Evolutionary conservation across 1,284 basidiomycete genomes (phyloP).

Genomic region (Trichosporon sp.): DNA sequence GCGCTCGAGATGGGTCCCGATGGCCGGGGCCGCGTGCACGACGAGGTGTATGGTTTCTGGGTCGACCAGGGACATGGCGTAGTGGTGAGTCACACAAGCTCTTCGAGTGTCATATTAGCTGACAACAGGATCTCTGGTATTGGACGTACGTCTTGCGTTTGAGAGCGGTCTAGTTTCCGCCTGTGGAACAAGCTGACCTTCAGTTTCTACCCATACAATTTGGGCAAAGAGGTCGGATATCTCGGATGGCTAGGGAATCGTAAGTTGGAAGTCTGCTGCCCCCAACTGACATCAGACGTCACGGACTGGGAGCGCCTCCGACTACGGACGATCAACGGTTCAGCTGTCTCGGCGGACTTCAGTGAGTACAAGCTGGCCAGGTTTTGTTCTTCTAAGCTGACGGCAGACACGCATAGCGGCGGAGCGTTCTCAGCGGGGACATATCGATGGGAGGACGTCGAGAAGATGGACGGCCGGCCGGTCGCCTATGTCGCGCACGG

Average conservation of each 20-base stretch:
- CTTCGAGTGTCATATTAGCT: background rate
- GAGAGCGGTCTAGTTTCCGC: background rate
- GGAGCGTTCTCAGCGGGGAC: conserved; percentile 37
- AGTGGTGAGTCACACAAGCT: conserved; percentile 34
- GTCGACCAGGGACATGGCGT: conserved; percentile 37
- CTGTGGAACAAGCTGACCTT: background rate
- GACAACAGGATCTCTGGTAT: conserved; percentile 38
- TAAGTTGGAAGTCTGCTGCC: conserved; percentile 12
- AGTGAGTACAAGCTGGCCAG: conserved; percentile 21
- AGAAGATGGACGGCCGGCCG: conserved; percentile 28
- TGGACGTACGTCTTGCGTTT: conserved; percentile 32
- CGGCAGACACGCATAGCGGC: conserved; percentile 33
- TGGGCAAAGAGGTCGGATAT: conserved; percentile 39
- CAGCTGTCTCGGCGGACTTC: conserved; percentile 38
- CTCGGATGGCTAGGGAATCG: conserved; percentile 44
- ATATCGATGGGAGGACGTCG: conserved; percentile 38
- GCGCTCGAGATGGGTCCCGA: conserved; percentile 20
- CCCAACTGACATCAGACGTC: conserved; percentile 28
- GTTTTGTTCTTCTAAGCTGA: background rate
- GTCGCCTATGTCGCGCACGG: conserved; percentile 42
- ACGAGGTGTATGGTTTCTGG: conserved; percentile 43
- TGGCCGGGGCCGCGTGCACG: conserved; percentile 28
- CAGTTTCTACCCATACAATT: conserved; percentile 45
- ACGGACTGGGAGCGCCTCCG: conserved; percentile 43
- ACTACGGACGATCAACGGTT: conserved; percentile 39